These are phyloP conservation scores for Arctium minus DNA, from an alignment of 129 eudicot genomes.

Conservation along the genomic window DNA sequence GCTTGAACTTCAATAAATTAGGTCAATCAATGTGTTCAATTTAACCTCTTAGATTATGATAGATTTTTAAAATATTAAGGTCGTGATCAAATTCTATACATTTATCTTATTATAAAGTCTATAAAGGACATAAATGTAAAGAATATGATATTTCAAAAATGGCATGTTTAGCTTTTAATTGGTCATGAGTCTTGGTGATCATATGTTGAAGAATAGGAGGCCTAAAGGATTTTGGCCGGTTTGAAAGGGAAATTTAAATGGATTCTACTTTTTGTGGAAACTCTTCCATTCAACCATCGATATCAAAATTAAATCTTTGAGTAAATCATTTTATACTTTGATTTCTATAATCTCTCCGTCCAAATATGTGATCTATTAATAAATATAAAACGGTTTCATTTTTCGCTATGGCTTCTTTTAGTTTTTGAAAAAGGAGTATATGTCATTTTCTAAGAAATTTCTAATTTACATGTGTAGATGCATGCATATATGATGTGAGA, in stretches of 20 bases:
- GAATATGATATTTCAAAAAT: conserved; percentile 9
- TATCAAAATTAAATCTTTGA: neutral
- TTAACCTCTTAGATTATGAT: neutral
- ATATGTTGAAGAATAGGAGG: conserved; percentile 31
- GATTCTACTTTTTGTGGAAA: neutral
- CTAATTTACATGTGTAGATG: neutral
- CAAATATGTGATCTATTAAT: neutral
- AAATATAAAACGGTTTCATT: neutral
- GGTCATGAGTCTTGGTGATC: conserved; percentile 19
- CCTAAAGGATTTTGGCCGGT: conserved; percentile 31
- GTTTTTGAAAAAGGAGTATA: neutral
- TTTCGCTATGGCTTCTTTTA: neutral
- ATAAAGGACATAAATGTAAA: no score
- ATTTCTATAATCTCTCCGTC: neutral
- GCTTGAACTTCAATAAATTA: neutral
- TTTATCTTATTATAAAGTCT: neutral
- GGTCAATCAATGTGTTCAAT: neutral
- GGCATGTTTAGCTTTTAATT: conserved; percentile 16
- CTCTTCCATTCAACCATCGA: conserved; percentile 6
- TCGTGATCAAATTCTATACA: neutral
- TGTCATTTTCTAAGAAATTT: neutral
- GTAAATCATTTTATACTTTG: neutral
- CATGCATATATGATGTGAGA: neutral
- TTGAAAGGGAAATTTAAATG: conserved; percentile 18
- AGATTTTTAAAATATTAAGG: neutral